A percentile compares a stretch with the other conserved stretches of the same genome.
Evolutionary conservation across 441 rosid genomes (phyloP).

Genomic region (Viola pubescens): DNA sequence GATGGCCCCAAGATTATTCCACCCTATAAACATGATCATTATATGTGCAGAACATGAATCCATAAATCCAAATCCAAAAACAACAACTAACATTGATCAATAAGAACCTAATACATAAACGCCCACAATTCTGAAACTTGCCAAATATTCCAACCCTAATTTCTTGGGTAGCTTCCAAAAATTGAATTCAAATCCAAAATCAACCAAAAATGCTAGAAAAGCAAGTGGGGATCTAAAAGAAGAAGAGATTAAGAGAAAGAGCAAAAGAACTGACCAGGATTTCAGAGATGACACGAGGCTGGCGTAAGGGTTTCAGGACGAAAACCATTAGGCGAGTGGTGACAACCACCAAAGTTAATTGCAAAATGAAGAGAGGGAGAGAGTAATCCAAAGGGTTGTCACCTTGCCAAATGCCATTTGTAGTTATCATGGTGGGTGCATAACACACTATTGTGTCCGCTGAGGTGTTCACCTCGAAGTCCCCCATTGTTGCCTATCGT

Average conservation of each 20-base stretch:
- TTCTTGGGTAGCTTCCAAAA: background rate
- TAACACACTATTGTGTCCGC: constrained; percentile 62
- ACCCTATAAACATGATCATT: constrained; percentile 40
- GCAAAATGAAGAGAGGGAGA: constrained; percentile 88
- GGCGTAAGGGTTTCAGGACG: constrained; percentile 76
- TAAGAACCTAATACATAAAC: too few species aligned
- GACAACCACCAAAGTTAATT: constrained; percentile 63
- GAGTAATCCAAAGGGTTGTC: constrained; percentile 89
- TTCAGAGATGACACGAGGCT: constrained; percentile 87
- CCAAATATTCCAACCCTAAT: background rate
- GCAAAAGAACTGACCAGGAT: constrained; percentile 44
- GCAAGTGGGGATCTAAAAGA: background rate
- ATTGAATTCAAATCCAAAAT: background rate
- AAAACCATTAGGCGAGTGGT: constrained; percentile 64
- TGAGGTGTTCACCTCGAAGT: constrained; percentile 10
- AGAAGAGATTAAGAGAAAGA: background rate
- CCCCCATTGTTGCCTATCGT: background rate
- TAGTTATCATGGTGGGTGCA: constrained; percentile 89
- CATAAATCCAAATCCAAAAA: background rate
- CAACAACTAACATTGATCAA: background rate
- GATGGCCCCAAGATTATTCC: constrained; percentile 84
- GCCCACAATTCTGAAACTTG: background rate
- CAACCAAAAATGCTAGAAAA: background rate
- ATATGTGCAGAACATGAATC: too few species aligned
- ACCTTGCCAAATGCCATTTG: constrained; percentile 97